Conservation (phyloP, 2,329 filamentous ascomycete genomes). For the Colletotrichum echinochloae region DNA sequence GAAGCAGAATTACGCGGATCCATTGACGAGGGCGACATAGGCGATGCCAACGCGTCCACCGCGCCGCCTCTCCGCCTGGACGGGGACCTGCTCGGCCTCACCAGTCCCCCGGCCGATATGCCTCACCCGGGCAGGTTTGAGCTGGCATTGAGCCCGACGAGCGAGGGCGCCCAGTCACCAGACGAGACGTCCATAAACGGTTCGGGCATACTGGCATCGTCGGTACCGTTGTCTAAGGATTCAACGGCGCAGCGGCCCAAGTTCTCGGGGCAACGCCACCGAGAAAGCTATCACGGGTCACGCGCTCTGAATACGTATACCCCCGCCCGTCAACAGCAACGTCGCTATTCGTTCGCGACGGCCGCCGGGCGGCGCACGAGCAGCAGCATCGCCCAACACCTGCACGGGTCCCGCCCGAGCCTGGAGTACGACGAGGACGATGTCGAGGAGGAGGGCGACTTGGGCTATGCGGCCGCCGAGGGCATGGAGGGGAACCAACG, state of each 20-base stretch:
- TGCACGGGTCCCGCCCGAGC: constrained; percentile 55
- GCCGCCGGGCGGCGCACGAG: constrained; percentile 60
- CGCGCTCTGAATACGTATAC: constrained; percentile 59
- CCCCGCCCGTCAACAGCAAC: constrained; percentile 60
- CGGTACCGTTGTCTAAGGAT: constrained; percentile 30
- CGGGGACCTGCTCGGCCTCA: constrained; percentile 79
- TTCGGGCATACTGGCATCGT: constrained; percentile 29
- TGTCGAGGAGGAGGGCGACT: constrained; percentile 88
- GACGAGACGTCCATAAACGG: constrained; percentile 47
- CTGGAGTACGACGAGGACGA: constrained; percentile 67
- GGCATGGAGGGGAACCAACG: constrained; percentile 92
- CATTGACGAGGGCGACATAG: constrained; percentile 92
- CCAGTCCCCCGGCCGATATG: constrained; percentile 71
- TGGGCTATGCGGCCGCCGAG: constrained; percentile 93
- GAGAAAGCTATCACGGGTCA: constrained; percentile 53
- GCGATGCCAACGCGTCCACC: constrained; percentile 53
- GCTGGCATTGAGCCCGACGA: constrained; percentile 63
- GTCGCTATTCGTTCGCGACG: constrained; percentile 67
- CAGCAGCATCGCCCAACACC: constrained; percentile 64
- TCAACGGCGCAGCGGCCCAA: constrained; percentile 24
- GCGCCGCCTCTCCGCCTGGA: constrained; percentile 50
- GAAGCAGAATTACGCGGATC: constrained; percentile 47
- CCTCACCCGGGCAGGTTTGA: constrained; percentile 83
- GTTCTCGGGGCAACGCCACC: constrained; percentile 31
- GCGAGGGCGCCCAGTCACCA: constrained; percentile 55